Percentiles rank a stretch among this genome's conserved stretches.
These are phyloP conservation scores for Fraxinus excelsior DNA, from an alignment of 257 asterid species.

Conservation along the genomic window DNA sequence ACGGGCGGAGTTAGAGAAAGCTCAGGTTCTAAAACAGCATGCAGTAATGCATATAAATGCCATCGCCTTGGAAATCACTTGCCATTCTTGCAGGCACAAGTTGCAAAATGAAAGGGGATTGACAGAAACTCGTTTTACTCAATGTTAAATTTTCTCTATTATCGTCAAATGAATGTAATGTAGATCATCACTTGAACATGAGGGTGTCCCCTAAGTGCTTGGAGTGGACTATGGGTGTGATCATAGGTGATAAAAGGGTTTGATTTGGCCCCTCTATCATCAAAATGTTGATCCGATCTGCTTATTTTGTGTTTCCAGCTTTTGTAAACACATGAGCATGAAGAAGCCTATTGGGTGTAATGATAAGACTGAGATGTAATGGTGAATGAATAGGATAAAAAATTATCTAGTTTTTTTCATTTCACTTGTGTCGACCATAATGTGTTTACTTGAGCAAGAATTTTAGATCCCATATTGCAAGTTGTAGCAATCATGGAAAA, in stretches of 20 bases:
- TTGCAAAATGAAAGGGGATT: slow-evolving; percentile 29
- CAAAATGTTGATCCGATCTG: neutral
- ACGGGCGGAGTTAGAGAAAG: slow-evolving; percentile 60
- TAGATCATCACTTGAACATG: neutral
- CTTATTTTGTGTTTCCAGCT: neutral
- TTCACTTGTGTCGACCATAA: neutral
- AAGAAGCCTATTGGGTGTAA: neutral
- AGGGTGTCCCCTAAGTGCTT: too few species aligned
- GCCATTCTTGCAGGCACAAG: slow-evolving; percentile 68
- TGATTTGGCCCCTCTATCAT: neutral
- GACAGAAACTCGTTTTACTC: neutral
- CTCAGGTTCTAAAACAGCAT: slow-evolving; percentile 52
- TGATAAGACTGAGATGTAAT: neutral
- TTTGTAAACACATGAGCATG: slow-evolving; percentile 1
- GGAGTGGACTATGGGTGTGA: neutral
- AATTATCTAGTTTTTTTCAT: neutral
- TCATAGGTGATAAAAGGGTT: too few species aligned
- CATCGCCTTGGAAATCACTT: slow-evolving; percentile 53
- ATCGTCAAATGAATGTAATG: neutral
- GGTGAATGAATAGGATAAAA: neutral
- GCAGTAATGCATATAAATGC: slow-evolving; percentile 62
- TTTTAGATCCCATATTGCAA: neutral
- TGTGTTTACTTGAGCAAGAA: too few species aligned
- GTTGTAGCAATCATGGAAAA: neutral
- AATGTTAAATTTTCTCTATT: neutral